Base-by-base conservation (phyloP, 192 early-diverging fungal species). In the Geosiphon pyriformis region DNA sequence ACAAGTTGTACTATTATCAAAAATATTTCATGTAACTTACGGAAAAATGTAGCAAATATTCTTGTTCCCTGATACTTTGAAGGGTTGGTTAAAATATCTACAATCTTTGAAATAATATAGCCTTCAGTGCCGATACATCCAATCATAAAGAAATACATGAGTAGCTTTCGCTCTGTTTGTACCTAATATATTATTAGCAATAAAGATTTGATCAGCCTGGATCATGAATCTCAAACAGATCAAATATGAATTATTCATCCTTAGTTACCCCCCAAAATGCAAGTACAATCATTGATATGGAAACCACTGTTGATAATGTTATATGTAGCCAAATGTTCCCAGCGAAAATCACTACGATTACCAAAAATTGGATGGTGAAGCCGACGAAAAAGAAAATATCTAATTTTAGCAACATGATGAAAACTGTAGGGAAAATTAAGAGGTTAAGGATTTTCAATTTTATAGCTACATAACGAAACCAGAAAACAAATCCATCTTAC, bases 371-470 rank as follows among this genome's bases (percentile, higher is more conserved):
- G 35, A 90, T 82, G n/a, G 87, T 89, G 55, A 88, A 88, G 17
- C 87, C 82, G 32, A 91, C 80, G 48, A 91, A 87, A 47, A 91
- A 91, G 67, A 90, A 90, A 47, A 90, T 77, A 65, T 90, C 87
- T 18, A 92, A 87, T 73, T 92, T 92, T 51, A 92, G 77, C 35
- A 92, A 72, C 70, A 88, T 92, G 55, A 90, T 84, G 64, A 92
- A 82, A 57, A 92, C 87, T 29, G 27, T 27, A n/a, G 17, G 65
- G 15, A 51, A 34, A 63, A 55, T 32, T 27, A 53, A 65, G 15
- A 33, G n/a, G 54, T 26, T 30, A 0, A 15, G 22, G n/a, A 65
- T 3, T 65, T 35, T 34, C 32, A 34, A 27, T 62, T 27, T 42
- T 20, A 29, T 42, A 27, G 30, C 37, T 25, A 64, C 55, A 27